phyloP scores from a whole-genome alignment of 495 filamentous ascomycete species.

The Aspergillus conjunctus region DNA sequence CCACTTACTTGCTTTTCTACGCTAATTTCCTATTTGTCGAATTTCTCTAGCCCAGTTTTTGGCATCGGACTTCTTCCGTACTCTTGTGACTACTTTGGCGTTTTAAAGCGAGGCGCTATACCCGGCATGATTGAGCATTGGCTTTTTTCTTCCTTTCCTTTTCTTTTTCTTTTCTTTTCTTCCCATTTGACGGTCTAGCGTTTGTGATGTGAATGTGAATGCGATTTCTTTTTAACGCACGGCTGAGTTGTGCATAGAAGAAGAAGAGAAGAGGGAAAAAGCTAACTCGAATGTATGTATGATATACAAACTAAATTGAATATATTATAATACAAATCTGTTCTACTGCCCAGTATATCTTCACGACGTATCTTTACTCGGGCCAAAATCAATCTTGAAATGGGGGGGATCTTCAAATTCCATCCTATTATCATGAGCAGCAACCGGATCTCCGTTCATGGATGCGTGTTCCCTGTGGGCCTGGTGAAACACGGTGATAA shows the following conservation, averaged over 20 bases:
- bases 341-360: neutral
- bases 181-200: neutral
- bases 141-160: slow-evolving; percentile 6
- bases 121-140: slow-evolving; percentile 30
- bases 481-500: too few relatives aligned
- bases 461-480: too few relatives aligned
- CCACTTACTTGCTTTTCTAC: neutral
- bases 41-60: neutral
- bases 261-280: neutral
- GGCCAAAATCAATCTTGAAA: neutral
- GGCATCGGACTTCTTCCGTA: neutral
- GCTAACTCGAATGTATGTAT: neutral
- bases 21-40: too few relatives aligned
- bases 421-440: too few relatives aligned
- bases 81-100: neutral
- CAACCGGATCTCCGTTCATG: too few relatives aligned
- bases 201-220: neutral
- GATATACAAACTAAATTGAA: slow-evolving; percentile 6
- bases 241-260: slow-evolving; percentile 1
- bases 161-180: slow-evolving; percentile 9
- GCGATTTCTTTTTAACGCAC: neutral
- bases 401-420: neutral
- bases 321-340: neutral
- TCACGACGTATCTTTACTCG: neutral
- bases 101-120: slow-evolving; percentile 43